Evolutionary conservation across 805 yeast species (phyloP), one percentile per base, ranked within the genome.

Genomic region (Ogataea minuta): DNA sequence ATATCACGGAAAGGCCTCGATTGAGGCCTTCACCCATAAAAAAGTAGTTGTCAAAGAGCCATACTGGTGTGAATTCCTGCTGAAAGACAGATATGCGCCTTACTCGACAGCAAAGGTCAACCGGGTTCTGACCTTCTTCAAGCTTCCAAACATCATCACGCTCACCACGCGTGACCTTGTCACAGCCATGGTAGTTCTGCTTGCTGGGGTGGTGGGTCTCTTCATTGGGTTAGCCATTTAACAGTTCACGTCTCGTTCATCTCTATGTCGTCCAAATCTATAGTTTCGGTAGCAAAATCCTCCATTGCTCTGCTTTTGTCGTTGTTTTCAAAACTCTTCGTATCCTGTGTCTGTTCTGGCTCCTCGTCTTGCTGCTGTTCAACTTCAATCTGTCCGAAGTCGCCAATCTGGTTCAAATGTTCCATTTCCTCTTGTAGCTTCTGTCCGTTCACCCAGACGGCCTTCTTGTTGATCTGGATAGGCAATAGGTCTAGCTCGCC

Each of bases 1-100:
- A 23, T 89, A 88, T 63, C 96, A 89, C 57, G 96, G 96, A 3
- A 64, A 62, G 45, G 70, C 64, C 57, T 82, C 89, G 7, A 72
- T 79, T 46, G 76, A 79, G 31, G 69, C 84, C n/a, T 90, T 90
- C 56, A 74, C 88, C 2, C 95, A 86, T 59, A 76, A 76, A 56
- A 74, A 95, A 52, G 74, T 89, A 0, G 67, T 80, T 2, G 57
- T 85, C 48, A 73, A 69, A 33, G 86, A 83, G 57, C 80, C 83
- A 11, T 34, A 31, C 12, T 79, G 81, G 81, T 68, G 69, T 34
- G 96, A 88, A 53, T 49, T 65, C 12, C 47, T 79, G 19, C 55
- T 82, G 36, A 63, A 69, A n/a, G 67, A 74, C 29, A 75, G 95
- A 54, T 84, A 82, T 52, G 81, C 89, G 7, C 95, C 93, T 13